Evolutionary conservation across 2,329 filamentous ascomycete species (phyloP), one percentile per base, ranked within the genome.

Genomic region (Clonostachys solani): DNA sequence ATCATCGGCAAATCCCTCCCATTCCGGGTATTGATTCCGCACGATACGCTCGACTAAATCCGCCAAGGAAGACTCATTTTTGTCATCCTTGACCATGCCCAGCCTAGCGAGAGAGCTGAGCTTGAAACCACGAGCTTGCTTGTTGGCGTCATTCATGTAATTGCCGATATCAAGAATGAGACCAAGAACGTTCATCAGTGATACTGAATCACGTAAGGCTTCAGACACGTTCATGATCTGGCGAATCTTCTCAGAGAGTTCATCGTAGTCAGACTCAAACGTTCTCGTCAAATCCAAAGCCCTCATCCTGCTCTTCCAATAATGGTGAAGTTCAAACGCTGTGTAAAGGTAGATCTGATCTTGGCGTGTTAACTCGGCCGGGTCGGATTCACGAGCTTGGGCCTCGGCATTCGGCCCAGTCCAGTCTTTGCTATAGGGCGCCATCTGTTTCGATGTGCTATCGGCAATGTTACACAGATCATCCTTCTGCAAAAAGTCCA

Each of bases 121-220:
- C 74, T 99, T 99, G 84, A 99, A 99, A 52, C 94, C 94, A 49
- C 87, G 89, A 5, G 94, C 94, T 70, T 97, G 94, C 73, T 99
- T 99, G 72, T 96, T 97, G 47, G 92, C 87, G 63, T 97, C 94
- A 74, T 99, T 99, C 94, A 99, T 99, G 77, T 96, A 99, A 68
- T 99, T 99, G 67, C 94, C 94, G 61, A 99, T 96, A 66, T 96
- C 92, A 58, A 99, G 75, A 67, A 99, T 99, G 52, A 97, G 78
- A 49, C 92, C 92, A 48, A 99, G 81, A 42, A 99, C 91, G 55
- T 95, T 96, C 86, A 97, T 96, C 58, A 99, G 72, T 23, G 90
- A 87, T 23, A 95, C 90, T 2, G 92, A 96, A 62, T 95, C 91
- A 43, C 92, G 83, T 47, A 99, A 73, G 10, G 90, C 88, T 69